A percentile compares a stretch with the other conserved stretches of the same genome.
Evolutionary conservation across 2,329 filamentous ascomycete species (phyloP).

Genomic region (Myriosclerotinia duriaeana): DNA sequence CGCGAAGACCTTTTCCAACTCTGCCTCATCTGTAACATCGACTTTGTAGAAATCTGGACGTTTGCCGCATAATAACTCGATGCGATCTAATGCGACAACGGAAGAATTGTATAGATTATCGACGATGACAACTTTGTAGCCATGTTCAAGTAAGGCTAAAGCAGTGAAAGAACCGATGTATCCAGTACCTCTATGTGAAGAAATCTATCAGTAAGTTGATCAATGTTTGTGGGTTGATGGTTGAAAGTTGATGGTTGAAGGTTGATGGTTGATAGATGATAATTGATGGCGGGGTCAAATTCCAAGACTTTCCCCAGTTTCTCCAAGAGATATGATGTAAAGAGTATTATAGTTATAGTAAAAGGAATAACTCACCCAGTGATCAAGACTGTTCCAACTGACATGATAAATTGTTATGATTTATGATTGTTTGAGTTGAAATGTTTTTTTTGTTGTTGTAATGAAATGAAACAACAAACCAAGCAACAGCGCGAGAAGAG

Average conservation of each 20-base stretch:
- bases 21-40: constrained; percentile 84
- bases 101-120: constrained; percentile 98
- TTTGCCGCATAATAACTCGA: constrained; percentile 89
- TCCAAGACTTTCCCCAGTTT: constrained; percentile 4
- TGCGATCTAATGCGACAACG: constrained; percentile 85
- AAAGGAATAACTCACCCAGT: constrained; percentile 68
- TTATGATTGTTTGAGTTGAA: constrained; percentile 3
- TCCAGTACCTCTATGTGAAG: constrained; percentile 70
- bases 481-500: no score
- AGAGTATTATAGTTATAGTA: neutral
- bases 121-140: constrained; percentile 93
- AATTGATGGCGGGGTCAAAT: constrained; percentile 26
- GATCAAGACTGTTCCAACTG: constrained; percentile 83
- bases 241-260: neutral
- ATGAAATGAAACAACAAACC: no score
- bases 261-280: neutral
- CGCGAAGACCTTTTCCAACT: constrained; percentile 81
- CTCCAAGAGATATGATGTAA: constrained; percentile 7
- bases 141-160: constrained; percentile 86
- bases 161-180: constrained; percentile 99
- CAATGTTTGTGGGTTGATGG: neutral
- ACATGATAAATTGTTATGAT: constrained; percentile 53
- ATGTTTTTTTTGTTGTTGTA: neutral
- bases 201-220: constrained; percentile 32
- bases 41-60: constrained; percentile 79